Evolutionary conservation across 805 yeast genomes (phyloP).

Genomic region (Hermanozyma aechmeae): DNA sequence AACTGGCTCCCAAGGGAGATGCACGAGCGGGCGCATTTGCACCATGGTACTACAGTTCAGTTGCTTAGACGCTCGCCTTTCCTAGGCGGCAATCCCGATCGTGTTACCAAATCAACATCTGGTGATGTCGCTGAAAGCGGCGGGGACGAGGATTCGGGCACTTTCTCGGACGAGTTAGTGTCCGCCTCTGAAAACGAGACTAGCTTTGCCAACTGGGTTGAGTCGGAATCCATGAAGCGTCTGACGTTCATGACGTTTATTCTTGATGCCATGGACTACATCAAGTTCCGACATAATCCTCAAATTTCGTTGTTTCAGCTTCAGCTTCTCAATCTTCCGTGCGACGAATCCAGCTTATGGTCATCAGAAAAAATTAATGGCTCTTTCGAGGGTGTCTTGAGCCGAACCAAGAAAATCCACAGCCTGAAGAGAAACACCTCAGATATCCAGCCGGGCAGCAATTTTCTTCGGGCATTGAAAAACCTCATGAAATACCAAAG

Average conservation of each 20-base stretch:
- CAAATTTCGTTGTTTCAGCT: conserved; percentile 28
- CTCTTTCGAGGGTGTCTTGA: conserved; percentile 28
- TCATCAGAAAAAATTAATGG: conserved; percentile 28
- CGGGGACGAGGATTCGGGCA: too few relatives aligned
- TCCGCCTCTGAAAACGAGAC: too few relatives aligned
- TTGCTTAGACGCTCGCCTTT: conserved; percentile 67
- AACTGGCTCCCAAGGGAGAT: conserved; percentile 55
- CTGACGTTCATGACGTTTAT: conserved; percentile 76
- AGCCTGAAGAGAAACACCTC: conserved; percentile 3
- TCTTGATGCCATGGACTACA: conserved; percentile 70
- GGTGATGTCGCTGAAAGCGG: too few relatives aligned
- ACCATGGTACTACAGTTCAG: conserved; percentile 82
- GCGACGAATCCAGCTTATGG: conserved; percentile 33
- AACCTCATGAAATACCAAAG: conserved; percentile 5
- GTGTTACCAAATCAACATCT: too few relatives aligned
- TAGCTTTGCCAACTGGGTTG: conserved; percentile 63
- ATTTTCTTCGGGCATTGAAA: conserved; percentile 10
- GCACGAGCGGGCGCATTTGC: conserved; percentile 79
- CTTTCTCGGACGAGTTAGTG: too few relatives aligned
- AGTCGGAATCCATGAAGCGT: conserved; percentile 68
- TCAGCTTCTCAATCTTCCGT: conserved; percentile 31
- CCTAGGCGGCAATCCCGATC: conserved; percentile 63
- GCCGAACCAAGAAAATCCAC: conserved; percentile 20
- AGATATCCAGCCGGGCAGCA: conserved; percentile 6
- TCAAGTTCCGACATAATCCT: conserved; percentile 66